Conservation (phyloP, 805 yeast species). For the Yarrowia yakushimensis region DNA sequence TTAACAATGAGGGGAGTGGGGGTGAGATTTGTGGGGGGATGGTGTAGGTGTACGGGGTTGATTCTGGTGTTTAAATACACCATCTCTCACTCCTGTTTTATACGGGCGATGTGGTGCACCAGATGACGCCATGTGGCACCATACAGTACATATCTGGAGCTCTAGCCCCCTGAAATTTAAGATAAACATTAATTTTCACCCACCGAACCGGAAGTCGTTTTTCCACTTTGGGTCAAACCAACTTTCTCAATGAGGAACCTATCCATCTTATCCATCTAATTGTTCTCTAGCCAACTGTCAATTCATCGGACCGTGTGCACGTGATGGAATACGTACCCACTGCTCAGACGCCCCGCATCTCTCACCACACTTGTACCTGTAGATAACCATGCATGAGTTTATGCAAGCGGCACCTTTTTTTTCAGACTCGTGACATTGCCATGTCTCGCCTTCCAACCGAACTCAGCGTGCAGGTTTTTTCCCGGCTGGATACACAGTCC, state of each 20-base stretch:
- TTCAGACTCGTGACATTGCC: not conserved
- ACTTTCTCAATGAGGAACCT: too few relatives aligned
- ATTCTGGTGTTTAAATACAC: too few relatives aligned
- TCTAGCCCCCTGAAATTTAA: not conserved
- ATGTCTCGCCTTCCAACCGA: constrained; percentile 2
- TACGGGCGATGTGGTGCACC: too few relatives aligned
- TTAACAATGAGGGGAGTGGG: not conserved
- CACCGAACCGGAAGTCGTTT: not conserved
- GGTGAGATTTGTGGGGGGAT: not conserved
- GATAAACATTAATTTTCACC: not conserved
- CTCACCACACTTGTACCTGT: too few relatives aligned
- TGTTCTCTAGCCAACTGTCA: too few relatives aligned
- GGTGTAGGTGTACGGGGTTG: not conserved
- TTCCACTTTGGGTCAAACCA: not conserved
- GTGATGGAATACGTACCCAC: not conserved
- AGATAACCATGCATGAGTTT: constrained; percentile 3
- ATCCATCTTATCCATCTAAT: too few relatives aligned
- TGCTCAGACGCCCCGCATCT: constrained; percentile 5
- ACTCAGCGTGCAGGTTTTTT: not conserved
- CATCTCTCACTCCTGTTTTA: not conserved
- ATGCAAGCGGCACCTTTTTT: not conserved
- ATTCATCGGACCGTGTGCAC: too few relatives aligned
- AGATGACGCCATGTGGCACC: too few relatives aligned
- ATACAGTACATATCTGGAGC: too few relatives aligned
- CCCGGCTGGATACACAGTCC: not conserved